Evolutionary conservation across 208 protist genomes (phyloP).

Genomic region (Jaenimonas drosophilae): DNA sequence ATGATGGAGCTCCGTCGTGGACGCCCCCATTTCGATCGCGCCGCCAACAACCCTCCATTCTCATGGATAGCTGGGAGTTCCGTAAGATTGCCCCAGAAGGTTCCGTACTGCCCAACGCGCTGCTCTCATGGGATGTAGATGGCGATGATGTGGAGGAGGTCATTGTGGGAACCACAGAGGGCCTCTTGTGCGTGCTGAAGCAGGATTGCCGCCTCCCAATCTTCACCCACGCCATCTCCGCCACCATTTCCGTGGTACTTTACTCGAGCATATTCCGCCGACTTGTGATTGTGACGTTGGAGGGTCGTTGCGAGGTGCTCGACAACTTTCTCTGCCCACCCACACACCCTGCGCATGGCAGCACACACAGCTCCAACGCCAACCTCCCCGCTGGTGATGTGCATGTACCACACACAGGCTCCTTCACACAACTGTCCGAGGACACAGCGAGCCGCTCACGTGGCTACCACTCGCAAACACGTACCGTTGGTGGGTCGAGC

Average conservation of each 20-base stretch:
- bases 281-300: slow-evolving; percentile 75
- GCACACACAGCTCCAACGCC: background rate
- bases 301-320: slow-evolving; percentile 79
- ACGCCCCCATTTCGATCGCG: too few species aligned
- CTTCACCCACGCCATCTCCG: slow-evolving; percentile 44
- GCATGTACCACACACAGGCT: too few species aligned
- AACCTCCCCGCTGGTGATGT: too few species aligned
- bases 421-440: too few species aligned
- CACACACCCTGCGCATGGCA: background rate
- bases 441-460: too few species aligned
- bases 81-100: slow-evolving; percentile 64
- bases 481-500: too few species aligned
- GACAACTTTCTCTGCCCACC: slow-evolving; percentile 42
- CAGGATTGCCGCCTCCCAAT: slow-evolving; percentile 48
- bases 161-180: slow-evolving; percentile 80
- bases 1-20: too few species aligned
- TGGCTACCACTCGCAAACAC: too few species aligned
- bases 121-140: slow-evolving; percentile 71
- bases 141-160: slow-evolving; percentile 73
- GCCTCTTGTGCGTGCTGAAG: slow-evolving; percentile 66
- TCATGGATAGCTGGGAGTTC: slow-evolving; percentile 80
- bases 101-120: slow-evolving; percentile 73
- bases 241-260: slow-evolving; percentile 80
- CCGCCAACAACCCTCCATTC: slow-evolving; percentile 38
- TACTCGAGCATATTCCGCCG: slow-evolving; percentile 29